Base-by-base conservation (phyloP, 371 early-diverging fungal genomes). In the Apophysomyces ossiformis region DNA sequence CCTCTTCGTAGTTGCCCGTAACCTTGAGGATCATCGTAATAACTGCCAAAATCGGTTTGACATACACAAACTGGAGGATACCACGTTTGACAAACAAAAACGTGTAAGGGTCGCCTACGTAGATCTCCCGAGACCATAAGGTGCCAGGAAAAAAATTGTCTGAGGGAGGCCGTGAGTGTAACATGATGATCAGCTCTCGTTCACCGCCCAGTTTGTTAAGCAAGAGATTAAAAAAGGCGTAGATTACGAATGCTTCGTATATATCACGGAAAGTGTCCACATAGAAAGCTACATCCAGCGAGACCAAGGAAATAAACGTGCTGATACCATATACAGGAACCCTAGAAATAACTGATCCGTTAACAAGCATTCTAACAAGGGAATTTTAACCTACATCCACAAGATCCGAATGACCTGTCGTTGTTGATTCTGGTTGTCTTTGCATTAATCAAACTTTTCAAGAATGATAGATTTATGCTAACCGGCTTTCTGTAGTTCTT, bases 181-280 rank as follows among this genome's bases (percentile, higher is more conserved):
- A 76, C 85, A 87, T 90, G 60, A 85, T 86, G 57, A 95, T 81
- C 60, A 96, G 73, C 0, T 87, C 85, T 47, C 97, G 85, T 69
- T 98, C 97, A 11, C 98, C 98, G n/a, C 94, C 97, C 56, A 97
- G 82, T 65, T 95, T 94, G 75, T 89, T 93, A 37, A 97, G 87
- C 57, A 97, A 75, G 37, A 98, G 79, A 38, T 85, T 91, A 80
- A 97, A 95, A 76, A 98, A 98, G 65, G 94, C 90, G 78, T 96
- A 98, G 45, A 98, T 92, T 18, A 97, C 98, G 83, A 97, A 97
- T 11, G 97, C 97, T 83, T 98, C 98, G 70, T 98, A 98, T 11
- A 96, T 86, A 64, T 98, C 98, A 61, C 97, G 87, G 62, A 98
- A 83, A 1, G 95, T 90, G 68, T 98, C 98, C 12, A 96, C 89